Evolutionary conservation across 1,284 basidiomycete species (phyloP), one percentile per base, ranked within the genome.

Genomic region (Pseudozyma sp.): DNA sequence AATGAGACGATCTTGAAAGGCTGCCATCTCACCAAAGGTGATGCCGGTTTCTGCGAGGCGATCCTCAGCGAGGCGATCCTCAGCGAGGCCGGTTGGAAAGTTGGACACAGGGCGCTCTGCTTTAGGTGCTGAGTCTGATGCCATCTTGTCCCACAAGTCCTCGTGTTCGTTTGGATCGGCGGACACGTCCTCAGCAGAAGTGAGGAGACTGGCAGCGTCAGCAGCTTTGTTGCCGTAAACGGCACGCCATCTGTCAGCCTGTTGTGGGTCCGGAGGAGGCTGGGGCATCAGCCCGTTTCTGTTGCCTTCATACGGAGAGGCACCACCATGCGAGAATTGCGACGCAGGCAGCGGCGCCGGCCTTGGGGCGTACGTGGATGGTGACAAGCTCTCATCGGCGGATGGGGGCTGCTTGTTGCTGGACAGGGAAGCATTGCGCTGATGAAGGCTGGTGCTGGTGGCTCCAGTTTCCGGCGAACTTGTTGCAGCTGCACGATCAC

Each of bases 81-180:
- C 77, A 4, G 72, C 57, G 7, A 58, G 46, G 33, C 34, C 47
- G 5, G 70, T 56, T 6, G 75, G 75, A 19, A 72, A 46, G 29
- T 48, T 48, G 37, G 68, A 72, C 16, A 75, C 43, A 1, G 69
- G 72, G 10, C 71, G 47, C 48, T 55, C 39, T 11, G 44, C 29
- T 5, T 54, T 16, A 1, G 47, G 44, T 7, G 53, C 55, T 4
- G 60, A 44, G 17, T 56, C 53, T 9, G 68, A 54, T 7, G 66
- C 77, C 53, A 81, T 74, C 16, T 52, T 70, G 5, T 73, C 78
- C 80, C 80, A 81, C 11, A 81, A 46, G 47, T 81, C 78, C 29
- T 78, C 78, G 0, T 65, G 69, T 9, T 75, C 72, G n/a, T 62
- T 65, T 13, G 42, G 43, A 43, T 59, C 57, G 7, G 47, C 43